Evolutionary conservation across 2,329 filamentous ascomycete species (phyloP), one percentile per base, ranked within the genome.

Genomic region (Diaporthe citri): DNA sequence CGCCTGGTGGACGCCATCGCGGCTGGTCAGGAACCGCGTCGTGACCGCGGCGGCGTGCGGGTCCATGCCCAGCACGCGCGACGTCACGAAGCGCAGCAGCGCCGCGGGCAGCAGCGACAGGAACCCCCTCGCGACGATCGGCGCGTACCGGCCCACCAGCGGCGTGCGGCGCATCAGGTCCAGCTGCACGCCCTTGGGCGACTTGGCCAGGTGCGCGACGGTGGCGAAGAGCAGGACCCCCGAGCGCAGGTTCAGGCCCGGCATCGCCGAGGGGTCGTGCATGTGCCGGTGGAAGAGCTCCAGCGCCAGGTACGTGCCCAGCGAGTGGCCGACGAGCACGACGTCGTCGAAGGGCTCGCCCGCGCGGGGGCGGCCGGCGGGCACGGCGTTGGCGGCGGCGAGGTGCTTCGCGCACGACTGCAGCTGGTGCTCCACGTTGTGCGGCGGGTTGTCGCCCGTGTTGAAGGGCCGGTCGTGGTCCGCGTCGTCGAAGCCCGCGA

Each of bases 201-300:
- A 94, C 73, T 85, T 83, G 13, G 91, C 90, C 76, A 96, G 92
- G 82, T 95, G 90, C n/a, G 92, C 88, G 51, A 96, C 88, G 1
- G 94, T 95, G 1, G 94, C 93, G 81, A 95, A 95, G 25, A 96
- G 87, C 73, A 95, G 86, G 56, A 95, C 86, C 1, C 88, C 93
- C 39, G 87, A 84, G 48, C 81, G 81, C 31, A 91, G 83, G 15
- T 80, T 81, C n/a, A 88, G 80, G 60, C 83, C 80, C n/a, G 84
- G 82, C 1, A 81, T 81, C 17, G 79, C 73, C 17, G 77, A 75
- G 0, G 81, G 80, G 52, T 84, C 78, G 51, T 85, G 84, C 48
- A 87, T 84, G 76, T 91, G 88, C 13, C 90, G 86, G 76, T 91
- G 86, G 64, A 94, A 89, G 41, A 94, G 84, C 81, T 95, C 93